Evolutionary conservation across 331 rosid species (phyloP).

Genomic region (Rhamnella rubrinervis): DNA sequence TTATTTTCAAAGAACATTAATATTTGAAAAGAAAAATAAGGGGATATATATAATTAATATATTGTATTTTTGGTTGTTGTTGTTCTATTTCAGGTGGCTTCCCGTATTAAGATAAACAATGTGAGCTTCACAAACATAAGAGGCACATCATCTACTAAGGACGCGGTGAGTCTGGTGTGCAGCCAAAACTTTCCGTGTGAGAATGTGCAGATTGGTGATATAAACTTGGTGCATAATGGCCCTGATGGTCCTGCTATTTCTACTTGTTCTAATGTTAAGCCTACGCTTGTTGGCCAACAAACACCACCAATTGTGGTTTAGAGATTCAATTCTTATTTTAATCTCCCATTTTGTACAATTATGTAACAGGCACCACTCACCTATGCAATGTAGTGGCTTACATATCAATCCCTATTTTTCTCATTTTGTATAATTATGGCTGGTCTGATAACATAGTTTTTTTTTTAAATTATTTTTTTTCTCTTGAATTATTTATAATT

Average conservation of each 20-base stretch:
- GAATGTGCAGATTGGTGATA: conserved; percentile 19
- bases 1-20: not conserved
- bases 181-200: conserved; percentile 20
- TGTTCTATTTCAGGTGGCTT: not conserved
- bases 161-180: conserved; percentile 20
- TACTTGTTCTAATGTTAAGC: conserved; percentile 9
- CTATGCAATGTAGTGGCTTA: too few species aligned
- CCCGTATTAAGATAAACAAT: conserved; percentile 12
- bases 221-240: not conserved
- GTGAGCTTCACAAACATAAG: conserved; percentile 19
- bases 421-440: too few species aligned
- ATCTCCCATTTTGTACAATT: too few species aligned
- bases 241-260: conserved; percentile 8
- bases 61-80: not conserved
- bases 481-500: too few species aligned
- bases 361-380: too few species aligned
- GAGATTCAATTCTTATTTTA: too few species aligned
- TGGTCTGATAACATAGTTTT: too few species aligned
- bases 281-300: not conserved
- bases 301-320: not conserved
- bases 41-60: too few species aligned
- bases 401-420: too few species aligned
- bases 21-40: too few species aligned
- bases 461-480: too few species aligned
- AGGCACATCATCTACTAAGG: conserved; percentile 7